phyloP scores from a whole-genome alignment of 495 filamentous ascomycete genomes.

The Daldinia decipiens region DNA sequence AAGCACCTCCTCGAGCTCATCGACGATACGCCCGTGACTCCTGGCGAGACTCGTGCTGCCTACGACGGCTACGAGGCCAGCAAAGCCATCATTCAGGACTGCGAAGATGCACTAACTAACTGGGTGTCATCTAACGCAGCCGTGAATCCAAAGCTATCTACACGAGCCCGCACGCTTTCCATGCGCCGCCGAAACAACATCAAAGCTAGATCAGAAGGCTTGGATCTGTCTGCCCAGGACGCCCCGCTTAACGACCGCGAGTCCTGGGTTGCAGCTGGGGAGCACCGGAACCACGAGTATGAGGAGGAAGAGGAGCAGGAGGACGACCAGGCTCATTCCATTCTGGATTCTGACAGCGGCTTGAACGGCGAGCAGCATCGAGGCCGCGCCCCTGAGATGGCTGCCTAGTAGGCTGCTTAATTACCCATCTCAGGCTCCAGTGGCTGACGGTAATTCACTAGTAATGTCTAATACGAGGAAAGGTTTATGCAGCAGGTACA shows the following conservation, averaged over 20 bases:
- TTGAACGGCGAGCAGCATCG: slow-evolving; percentile 61
- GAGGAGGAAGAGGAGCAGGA: slow-evolving; percentile 66
- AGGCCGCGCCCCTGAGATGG: slow-evolving; percentile 50
- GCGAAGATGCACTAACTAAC: slow-evolving; percentile 95
- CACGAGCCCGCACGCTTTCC: slow-evolving; percentile 84
- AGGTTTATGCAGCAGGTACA: background rate
- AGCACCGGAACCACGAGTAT: slow-evolving; percentile 68
- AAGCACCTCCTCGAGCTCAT: slow-evolving; percentile 96
- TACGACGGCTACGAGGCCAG: slow-evolving; percentile 99
- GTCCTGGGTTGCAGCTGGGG: slow-evolving; percentile 86
- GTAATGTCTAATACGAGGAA: slow-evolving; percentile 49
- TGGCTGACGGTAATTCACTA: slow-evolving; percentile 23
- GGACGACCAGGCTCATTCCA: slow-evolving; percentile 56
- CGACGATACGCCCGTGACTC: slow-evolving; percentile 96
- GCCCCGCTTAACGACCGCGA: slow-evolving; percentile 83
- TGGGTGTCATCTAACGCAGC: slow-evolving; percentile 92
- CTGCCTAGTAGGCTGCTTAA: slow-evolving; percentile 25
- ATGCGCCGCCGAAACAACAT: slow-evolving; percentile 80
- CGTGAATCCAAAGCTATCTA: slow-evolving; percentile 85
- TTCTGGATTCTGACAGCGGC: slow-evolving; percentile 54
- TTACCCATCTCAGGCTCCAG: slow-evolving; percentile 5
- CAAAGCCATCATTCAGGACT: slow-evolving; percentile 99
- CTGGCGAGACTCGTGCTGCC: slow-evolving; percentile 93
- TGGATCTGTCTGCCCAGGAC: slow-evolving; percentile 88
- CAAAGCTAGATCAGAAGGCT: slow-evolving; percentile 69